Percentiles rank a stretch among this genome's conserved stretches.
These are phyloP conservation scores for Plantago ovata DNA, from an alignment of 257 asterid genomes.

Conservation along the genomic window DNA sequence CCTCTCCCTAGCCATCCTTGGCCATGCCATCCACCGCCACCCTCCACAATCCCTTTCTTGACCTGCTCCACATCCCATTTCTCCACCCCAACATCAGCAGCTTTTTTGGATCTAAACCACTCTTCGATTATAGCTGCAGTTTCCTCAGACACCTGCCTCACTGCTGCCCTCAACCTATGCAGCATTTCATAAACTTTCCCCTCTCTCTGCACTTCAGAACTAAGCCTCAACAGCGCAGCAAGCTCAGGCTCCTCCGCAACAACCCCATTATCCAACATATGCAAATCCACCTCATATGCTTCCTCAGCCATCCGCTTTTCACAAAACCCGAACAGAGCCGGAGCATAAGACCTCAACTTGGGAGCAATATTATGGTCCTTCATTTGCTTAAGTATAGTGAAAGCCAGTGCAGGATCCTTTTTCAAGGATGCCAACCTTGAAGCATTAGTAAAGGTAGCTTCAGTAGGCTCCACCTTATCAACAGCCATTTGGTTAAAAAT, in stretches of 20 bases:
- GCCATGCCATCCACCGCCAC: slow-evolving; percentile 99
- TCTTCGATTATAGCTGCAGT: slow-evolving; percentile 57
- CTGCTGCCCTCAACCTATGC: slow-evolving; percentile 80
- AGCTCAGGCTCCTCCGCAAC: slow-evolving; percentile 82
- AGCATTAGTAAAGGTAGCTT: slow-evolving; percentile 85
- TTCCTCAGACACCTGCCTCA: slow-evolving; percentile 86
- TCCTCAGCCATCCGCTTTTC: slow-evolving; percentile 57
- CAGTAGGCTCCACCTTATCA: slow-evolving; percentile 67
- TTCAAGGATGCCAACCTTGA: slow-evolving; percentile 89
- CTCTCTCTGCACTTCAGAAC: slow-evolving; percentile 50
- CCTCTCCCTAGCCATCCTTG: slow-evolving; percentile 96
- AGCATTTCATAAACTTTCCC: slow-evolving; percentile 78
- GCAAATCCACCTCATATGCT: slow-evolving; percentile 82
- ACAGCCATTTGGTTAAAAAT: slow-evolving; percentile 66
- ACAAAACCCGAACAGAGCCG: slow-evolving; percentile 81
- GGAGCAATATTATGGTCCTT: slow-evolving; percentile 60
- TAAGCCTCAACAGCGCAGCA: slow-evolving; percentile 62
- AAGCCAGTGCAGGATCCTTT: slow-evolving; percentile 81
- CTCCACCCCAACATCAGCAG: slow-evolving; percentile 58
- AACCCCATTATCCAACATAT: slow-evolving; percentile 70
- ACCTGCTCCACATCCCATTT: slow-evolving; percentile 69
- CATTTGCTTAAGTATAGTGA: slow-evolving; percentile 72
- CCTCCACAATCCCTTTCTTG: slow-evolving; percentile 63
- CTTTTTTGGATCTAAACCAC: slow-evolving; percentile 72
- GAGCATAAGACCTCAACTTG: slow-evolving; percentile 84